Evolutionary conservation across 2,329 filamentous ascomycete species (phyloP), one percentile per base, ranked within the genome.

Genomic region (Leptographium wingfieldii): DNA sequence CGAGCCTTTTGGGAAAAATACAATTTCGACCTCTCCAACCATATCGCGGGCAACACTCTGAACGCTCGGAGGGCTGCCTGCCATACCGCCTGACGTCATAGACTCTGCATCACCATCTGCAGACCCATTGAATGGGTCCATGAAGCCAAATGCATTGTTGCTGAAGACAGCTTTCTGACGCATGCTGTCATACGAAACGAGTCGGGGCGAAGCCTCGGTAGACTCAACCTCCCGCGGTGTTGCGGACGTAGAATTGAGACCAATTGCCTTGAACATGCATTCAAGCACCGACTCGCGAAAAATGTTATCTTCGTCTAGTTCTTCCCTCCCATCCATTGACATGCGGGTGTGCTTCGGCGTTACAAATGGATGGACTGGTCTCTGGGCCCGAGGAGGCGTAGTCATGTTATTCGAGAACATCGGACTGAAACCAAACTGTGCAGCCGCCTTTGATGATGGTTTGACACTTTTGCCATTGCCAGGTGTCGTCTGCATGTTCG

Each of bases 231-330:
- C 88, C 55, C 82, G 80, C 0, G 87, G 77, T 0, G 80, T 78
- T 61, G 85, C 82, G 43, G 84, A 84, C 3, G 79, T 81, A 38
- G 85, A 83, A 25, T 85, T 87, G 60, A 99, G 75, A 0, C 94
- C 94, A 62, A 99, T 87, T 0, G 91, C 88, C 69, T 92, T 96
- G 73, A 96, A 92, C 75, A 99, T 95, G 69, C 94, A 97, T 66
- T 96, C 90, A 27, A 97, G 75, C 19, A 99, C 90, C 0, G 91
- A 95, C 61, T 90, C 86, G 49, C 95, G 81, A 71, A 99, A 97
- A 7, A 95, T 73, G 55, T 86, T 83, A 67, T 96, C 92, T 69
- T 97, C 94, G 65, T 96, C 90, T 9, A 91, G 75, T 0, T 88
- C 87, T 60, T 96, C 91, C 65, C 92, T 85, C 5, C 87, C 82